Percentiles rank a stretch among this genome's conserved stretches.
Conservation (phyloP, 805 yeast genomes). For the Komagataella populi region DNA sequence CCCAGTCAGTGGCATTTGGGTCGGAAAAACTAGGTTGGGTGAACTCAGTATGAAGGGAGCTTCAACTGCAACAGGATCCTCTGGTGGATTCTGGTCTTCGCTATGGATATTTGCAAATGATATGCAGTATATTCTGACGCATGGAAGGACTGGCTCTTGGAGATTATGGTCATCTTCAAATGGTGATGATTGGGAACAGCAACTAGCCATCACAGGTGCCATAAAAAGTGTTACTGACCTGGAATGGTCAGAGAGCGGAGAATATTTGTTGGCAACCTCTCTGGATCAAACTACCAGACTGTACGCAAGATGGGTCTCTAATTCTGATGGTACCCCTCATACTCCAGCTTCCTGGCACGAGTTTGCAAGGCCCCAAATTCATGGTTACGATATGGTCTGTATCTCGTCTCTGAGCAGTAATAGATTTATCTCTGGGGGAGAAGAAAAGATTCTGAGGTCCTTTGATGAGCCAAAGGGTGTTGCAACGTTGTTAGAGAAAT, state of each 20-base stretch:
- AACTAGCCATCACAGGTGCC: constrained; percentile 63
- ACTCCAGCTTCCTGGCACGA: constrained; percentile 57
- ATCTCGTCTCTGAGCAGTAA: constrained; percentile 45
- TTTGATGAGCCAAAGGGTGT: constrained; percentile 82
- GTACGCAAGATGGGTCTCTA: constrained; percentile 46
- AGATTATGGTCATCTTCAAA: constrained; percentile 44
- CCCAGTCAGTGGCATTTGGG: constrained; percentile 77
- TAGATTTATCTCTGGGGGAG: constrained; percentile 85
- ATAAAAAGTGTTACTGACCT: constrained; percentile 63
- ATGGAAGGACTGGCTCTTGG: constrained; percentile 90
- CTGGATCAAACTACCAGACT: constrained; percentile 89
- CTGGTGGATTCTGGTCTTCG: constrained; percentile 50
- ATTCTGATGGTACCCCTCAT: constrained; percentile 17
- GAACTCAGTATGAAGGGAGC: constrained; percentile 95
- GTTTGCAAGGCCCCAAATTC: constrained; percentile 94
- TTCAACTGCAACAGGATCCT: constrained; percentile 93
- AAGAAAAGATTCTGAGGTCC: constrained; percentile 82
- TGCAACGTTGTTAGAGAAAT: constrained; percentile 39
- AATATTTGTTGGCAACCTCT: constrained; percentile 63
- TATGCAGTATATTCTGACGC: constrained; percentile 50
- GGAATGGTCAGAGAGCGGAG: constrained; percentile 58
- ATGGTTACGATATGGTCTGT: constrained; percentile 93
- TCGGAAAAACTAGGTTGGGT: constrained; percentile 69
- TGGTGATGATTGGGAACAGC: constrained; percentile 19
- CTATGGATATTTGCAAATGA: constrained; percentile 48